A percentile compares a stretch with the other conserved stretches of the same genome.
phyloP scores from a whole-genome alignment of 805 yeast genomes.

The Yarrowia sp. region DNA sequence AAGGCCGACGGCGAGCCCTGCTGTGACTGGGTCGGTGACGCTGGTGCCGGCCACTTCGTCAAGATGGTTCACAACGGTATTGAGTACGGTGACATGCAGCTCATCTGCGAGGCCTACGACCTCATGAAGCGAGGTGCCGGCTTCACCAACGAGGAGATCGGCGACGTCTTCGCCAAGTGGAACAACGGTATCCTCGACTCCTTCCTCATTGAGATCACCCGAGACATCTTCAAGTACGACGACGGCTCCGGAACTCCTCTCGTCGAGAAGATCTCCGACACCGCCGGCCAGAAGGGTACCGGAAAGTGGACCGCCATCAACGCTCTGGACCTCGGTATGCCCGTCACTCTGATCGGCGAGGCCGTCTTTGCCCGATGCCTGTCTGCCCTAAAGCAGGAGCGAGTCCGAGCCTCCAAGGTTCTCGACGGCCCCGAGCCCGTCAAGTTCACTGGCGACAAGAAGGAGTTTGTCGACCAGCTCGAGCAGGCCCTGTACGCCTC shows the following conservation, averaged over 20 bases:
- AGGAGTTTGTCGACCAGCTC: slow-evolving; percentile 83
- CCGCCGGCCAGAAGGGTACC: slow-evolving; percentile 99
- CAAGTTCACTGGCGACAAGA: slow-evolving; percentile 68
- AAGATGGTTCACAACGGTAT: slow-evolving; percentile 99
- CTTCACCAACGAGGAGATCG: slow-evolving; percentile 85
- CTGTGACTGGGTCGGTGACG: slow-evolving; percentile 99
- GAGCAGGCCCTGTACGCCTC: slow-evolving; percentile 99
- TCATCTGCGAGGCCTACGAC: slow-evolving; percentile 97
- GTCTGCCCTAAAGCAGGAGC: slow-evolving; percentile 88
- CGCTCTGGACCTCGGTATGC: slow-evolving; percentile 97
- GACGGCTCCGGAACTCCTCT: slow-evolving; percentile 90
- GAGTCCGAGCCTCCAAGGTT: slow-evolving; percentile 76
- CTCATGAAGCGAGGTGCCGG: slow-evolving; percentile 92
- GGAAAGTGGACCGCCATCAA: slow-evolving; percentile 99
- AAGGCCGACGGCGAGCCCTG: slow-evolving; percentile 98
- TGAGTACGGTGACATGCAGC: slow-evolving; percentile 99
- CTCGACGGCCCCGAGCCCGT: slow-evolving; percentile 76
- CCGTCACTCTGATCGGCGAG: slow-evolving; percentile 97
- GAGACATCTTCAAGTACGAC: slow-evolving; percentile 86
- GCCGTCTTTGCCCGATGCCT: slow-evolving; percentile 96
- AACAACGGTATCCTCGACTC: slow-evolving; percentile 97
- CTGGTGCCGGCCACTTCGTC: slow-evolving; percentile 98
- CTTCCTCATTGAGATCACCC: slow-evolving; percentile 93
- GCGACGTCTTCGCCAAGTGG: slow-evolving; percentile 89
- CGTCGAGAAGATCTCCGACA: slow-evolving; percentile 93